Evolutionary conservation across 768 basidiomycete species (phyloP), one percentile per base, ranked within the genome.

Genomic region (Leccinum uliginosum): DNA sequence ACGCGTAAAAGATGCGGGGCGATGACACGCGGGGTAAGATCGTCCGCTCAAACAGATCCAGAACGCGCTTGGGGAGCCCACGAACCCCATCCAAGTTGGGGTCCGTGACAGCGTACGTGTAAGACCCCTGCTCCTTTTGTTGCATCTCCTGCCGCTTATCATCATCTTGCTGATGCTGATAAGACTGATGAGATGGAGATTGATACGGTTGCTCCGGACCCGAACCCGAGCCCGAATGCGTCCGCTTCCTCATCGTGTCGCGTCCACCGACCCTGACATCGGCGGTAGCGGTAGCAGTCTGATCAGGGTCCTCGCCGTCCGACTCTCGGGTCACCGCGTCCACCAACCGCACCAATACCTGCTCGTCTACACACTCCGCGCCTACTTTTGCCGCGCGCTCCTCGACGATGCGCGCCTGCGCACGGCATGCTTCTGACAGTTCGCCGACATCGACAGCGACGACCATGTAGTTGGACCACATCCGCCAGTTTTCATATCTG

Each of bases 401-500:
- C 62, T 95, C 91, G 35, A 98, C 82, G 55, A 98, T 79, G 3
- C 93, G 86, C 0, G 81, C 80, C 21, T 93, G 78, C 0, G 95
- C 96, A 38, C 91, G 86, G 57, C 84, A 86, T 1, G 93, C 87
- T 67, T 99, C 96, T 1, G 83, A 78, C 50, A 98, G 79, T 68
- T 98, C 94, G 7, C 95, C 96, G 19, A 98, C 89, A 62, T 98
- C 93, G 72, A 97, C 78, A 4, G 91, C 81, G 26, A 98, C 87
- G 66, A 97, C 78, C 87, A 92, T 94, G 77, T 94, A 98, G 76
- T 99, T 99, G 59, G 81, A 80, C 97, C 97, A 99, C 90, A 99
- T 95, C 19, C 93, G 83, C 95, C 96, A 98, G 67, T 93, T 95
- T 26, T 91, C 86, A 69, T 93, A 90, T 50, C 83, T 82, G 71